Base-by-base conservation (phyloP, 768 basidiomycete genomes). In the Termitomyces bulborhizus region DNA sequence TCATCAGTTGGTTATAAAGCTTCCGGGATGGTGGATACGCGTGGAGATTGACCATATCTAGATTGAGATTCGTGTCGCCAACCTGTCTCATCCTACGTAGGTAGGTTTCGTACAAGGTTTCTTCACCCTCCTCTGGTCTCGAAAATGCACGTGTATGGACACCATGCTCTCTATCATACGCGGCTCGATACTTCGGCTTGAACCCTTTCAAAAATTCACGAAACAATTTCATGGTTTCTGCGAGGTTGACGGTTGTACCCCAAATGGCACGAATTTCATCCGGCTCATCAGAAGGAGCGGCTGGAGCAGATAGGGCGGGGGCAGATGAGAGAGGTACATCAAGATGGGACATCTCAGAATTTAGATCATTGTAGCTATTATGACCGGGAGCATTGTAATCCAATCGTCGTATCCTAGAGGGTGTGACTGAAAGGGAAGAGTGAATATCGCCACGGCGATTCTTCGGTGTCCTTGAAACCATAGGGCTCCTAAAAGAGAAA, bases 221-320 rank as follows among this genome's bases (percentile, higher is more conserved):
- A 74, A 98, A 98, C 18, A 87, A 71, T 63, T 85, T 87, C 90
- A 98, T 97, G 12, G 90, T 88, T 68, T 96, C 90, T 3, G 84
- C 80, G 27, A 99, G 78, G 60, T 91, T 90, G 63, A 99, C 94
- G 1, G 92, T 95, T 0, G 97, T 99, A 31, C 97, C 97, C 96
- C 97, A 99, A 57, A 99, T 92, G 24, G 93, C 93, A 53, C 90
- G 81, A 49, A 93, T 88, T 61, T 90, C 90, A 54, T 90, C 90
- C 0, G 86, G 87, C 53, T 87, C 86, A 57, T 87, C 89, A 12
- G 81, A 82, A 13, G 81, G 82, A 1, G 68, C 77, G 29, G 74
- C 79, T 15, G 79, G 83, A 6, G 78, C 88, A 51, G 86, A 89
- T 41, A 85, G 80, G 46, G 64, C 66, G 8, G 74, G 75, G 12